Evolutionary conservation across 805 yeast genomes (phyloP).

Genomic region (Ogataea glucozyma): DNA sequence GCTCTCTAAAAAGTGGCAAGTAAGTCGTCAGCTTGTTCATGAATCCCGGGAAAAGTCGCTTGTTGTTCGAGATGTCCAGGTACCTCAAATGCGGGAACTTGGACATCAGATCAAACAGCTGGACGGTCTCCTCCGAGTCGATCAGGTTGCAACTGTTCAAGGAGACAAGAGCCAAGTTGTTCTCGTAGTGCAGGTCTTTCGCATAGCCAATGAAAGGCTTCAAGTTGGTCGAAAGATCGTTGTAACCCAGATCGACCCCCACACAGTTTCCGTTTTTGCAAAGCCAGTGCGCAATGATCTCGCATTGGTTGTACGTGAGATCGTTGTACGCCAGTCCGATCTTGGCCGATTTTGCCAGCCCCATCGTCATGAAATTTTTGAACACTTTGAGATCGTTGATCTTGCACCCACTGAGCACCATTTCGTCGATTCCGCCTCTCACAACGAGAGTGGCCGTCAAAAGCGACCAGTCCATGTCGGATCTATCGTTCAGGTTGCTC

Average conservation of each 20-base stretch:
- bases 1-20: constrained; percentile 65
- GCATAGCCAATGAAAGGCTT: constrained; percentile 41
- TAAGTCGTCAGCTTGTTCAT: constrained; percentile 58
- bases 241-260: constrained; percentile 85
- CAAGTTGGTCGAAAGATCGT: constrained; percentile 53
- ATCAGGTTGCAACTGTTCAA: constrained; percentile 62
- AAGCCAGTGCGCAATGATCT: constrained; percentile 60
- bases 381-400: constrained; percentile 57
- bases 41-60: constrained; percentile 63
- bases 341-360: constrained; percentile 57
- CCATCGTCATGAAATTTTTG: constrained; percentile 54
- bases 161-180: constrained; percentile 51
- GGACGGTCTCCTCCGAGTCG: constrained; percentile 51
- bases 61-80: constrained; percentile 74
- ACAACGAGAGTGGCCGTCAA: constrained; percentile 66
- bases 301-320: constrained; percentile 58
- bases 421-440: constrained; percentile 77
- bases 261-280: constrained; percentile 43
- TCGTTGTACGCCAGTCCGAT: constrained; percentile 80
- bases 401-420: constrained; percentile 77
- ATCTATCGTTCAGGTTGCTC: constrained; percentile 55
- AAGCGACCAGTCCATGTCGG: constrained; percentile 81
- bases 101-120: constrained; percentile 51
- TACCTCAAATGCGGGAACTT: constrained; percentile 61
- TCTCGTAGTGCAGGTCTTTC: constrained; percentile 12